Conservation (phyloP, 176 grass and related monocot genomes). For the Carex parvula region DNA sequence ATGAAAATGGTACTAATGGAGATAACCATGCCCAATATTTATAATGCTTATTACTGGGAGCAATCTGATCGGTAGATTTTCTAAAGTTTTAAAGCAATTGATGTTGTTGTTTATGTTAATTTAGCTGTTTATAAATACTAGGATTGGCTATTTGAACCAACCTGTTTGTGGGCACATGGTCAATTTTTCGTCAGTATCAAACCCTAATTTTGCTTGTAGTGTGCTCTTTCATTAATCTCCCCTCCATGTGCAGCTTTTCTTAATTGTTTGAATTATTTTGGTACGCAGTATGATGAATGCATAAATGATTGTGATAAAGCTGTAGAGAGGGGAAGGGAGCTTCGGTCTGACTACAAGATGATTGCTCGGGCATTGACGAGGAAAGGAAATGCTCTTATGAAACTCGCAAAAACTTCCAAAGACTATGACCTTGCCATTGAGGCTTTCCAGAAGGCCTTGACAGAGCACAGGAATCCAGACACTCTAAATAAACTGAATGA, state of each 20-base stretch:
- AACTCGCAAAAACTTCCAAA: slow-evolving; percentile 79
- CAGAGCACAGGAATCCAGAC: slow-evolving; percentile 94
- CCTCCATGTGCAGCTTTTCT: background rate
- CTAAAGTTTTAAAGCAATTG: background rate
- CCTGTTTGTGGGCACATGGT: background rate
- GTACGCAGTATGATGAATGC: slow-evolving; percentile 73
- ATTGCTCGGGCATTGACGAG: slow-evolving; percentile 88
- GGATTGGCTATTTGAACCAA: background rate
- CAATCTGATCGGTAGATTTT: background rate
- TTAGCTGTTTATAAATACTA: background rate
- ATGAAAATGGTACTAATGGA: background rate
- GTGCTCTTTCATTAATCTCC: background rate
- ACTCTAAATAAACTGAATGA: slow-evolving; percentile 88
- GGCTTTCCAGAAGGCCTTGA: slow-evolving; percentile 89
- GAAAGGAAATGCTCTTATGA: slow-evolving; percentile 89
- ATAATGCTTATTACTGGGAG: background rate
- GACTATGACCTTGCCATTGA: slow-evolving; percentile 83
- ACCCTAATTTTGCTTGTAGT: background rate
- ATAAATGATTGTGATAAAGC: slow-evolving; percentile 95
- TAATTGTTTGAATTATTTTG: slow-evolving; percentile 6
- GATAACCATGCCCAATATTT: background rate
- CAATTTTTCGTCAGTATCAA: background rate
- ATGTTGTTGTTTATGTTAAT: background rate
- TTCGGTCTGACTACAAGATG: slow-evolving; percentile 96
- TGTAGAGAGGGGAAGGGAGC: slow-evolving; percentile 94